These are phyloP conservation scores for Tripterygium wilfordii DNA, from an alignment of 177 flowering plant species.

Conservation along the genomic window DNA sequence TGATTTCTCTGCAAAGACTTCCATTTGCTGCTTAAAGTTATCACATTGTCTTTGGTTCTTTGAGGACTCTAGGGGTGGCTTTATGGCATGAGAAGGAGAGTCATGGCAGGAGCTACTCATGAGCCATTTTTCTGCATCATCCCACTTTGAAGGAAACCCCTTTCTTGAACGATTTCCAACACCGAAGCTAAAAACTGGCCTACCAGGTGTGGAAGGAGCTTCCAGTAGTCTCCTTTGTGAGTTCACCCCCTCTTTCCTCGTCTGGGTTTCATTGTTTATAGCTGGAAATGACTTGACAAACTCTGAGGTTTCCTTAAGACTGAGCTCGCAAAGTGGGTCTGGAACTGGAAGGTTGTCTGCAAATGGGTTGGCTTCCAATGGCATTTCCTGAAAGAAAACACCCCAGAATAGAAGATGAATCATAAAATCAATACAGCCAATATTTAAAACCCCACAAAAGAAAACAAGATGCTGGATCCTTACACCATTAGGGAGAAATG, in stretches of 20 bases:
- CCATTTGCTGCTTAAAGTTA: slow-evolving; percentile 27
- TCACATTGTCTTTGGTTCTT: slow-evolving; percentile 19
- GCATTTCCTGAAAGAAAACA: slow-evolving; percentile 34
- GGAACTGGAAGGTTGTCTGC: slow-evolving; percentile 42
- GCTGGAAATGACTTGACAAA: slow-evolving; percentile 73
- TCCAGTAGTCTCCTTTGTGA: slow-evolving; percentile 48
- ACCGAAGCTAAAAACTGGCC: slow-evolving; percentile 80
- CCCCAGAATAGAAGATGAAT: background rate
- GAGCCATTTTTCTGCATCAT: slow-evolving; percentile 96
- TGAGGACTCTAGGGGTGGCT: slow-evolving; percentile 21
- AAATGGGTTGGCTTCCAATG: slow-evolving; percentile 52
- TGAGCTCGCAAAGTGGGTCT: slow-evolving; percentile 84
- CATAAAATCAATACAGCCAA: background rate
- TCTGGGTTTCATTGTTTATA: slow-evolving; percentile 28
- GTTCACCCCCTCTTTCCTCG: slow-evolving; percentile 39
- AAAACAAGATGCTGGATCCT: background rate
- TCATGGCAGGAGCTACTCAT: slow-evolving; percentile 57
- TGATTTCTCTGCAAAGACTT: slow-evolving; percentile 44
- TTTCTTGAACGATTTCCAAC: slow-evolving; percentile 45
- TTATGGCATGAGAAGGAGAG: slow-evolving; percentile 49
- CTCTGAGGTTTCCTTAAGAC: slow-evolving; percentile 79
- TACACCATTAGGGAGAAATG: slow-evolving; percentile 34
- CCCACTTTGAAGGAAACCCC: slow-evolving; percentile 90
- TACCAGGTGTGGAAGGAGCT: slow-evolving; percentile 84
- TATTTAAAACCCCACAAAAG: background rate